Evolutionary conservation across 2,329 filamentous ascomycete species (phyloP), one percentile per base, ranked within the genome.

Genomic region (Pseudocercospora crystallina): DNA sequence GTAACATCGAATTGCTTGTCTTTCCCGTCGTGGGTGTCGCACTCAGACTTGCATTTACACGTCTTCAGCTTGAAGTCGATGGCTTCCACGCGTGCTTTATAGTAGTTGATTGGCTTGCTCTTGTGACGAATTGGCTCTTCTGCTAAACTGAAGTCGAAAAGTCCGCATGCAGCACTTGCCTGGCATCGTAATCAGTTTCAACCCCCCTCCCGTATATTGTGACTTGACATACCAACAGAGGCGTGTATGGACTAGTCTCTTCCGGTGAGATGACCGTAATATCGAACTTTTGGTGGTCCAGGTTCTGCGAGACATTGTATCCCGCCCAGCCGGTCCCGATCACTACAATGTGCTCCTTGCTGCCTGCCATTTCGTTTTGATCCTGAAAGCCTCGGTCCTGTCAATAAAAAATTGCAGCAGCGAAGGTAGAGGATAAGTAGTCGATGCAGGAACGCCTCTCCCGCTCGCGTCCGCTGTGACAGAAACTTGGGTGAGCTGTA

Each of bases 121-220:
- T 76, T 74, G 61, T 71, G 66, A 12, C 73, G 64, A 10, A 76
- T 60, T 0, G 73, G 71, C 55, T 75, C 73, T 53, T 76, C 73
- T 8, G 73, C 72, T 1, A 75, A 65, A 17, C 71, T 67, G 57
- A 75, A 75, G 48, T 75, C 68, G 65, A 74, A 76, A 12, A 74
- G 66, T 1, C 71, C 72, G 37, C 71, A 72, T 8, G 73, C 73
- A 17, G 71, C 73, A 42, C 69, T 73, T 10, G 73, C 71, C 56
- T 58, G 32, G 20, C 20, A 26, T 26, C 20, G 20, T 26, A 7
- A 10, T 15, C n/a, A 38, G 10, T 38, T 4, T 12, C 35, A 38
- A n/a, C 5, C 4, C 17, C 20, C 20, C 35, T 38, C 13, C 8
- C 3, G 13, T 17, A 38, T 38, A 10, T 10, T 3, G 35, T 14